phyloP scores from a whole-genome alignment of 371 early-diverging fungal genomes.

The Mortierella sp. region DNA sequence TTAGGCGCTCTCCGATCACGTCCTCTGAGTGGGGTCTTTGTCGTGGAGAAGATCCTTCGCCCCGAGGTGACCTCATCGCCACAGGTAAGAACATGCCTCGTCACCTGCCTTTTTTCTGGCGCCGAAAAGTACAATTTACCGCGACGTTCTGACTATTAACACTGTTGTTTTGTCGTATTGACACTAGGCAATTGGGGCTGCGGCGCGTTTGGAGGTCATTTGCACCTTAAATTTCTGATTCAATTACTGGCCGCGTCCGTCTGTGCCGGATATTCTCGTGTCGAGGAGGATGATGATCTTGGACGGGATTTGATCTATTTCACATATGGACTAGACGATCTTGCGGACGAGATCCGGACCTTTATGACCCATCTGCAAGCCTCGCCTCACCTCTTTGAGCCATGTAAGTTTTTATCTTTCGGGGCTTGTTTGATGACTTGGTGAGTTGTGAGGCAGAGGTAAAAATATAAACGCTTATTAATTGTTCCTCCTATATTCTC shows the following conservation, averaged over 20 bases:
- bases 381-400: constrained; percentile 11
- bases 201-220: constrained; percentile 72
- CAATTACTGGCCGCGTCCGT: constrained; percentile 64
- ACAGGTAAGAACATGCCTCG: constrained; percentile 24
- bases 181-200: constrained; percentile 65
- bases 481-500: neutral
- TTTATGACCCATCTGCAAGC: constrained; percentile 31
- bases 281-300: constrained; percentile 12
- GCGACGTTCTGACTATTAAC: neutral
- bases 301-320: constrained; percentile 46
- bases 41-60: constrained; percentile 18
- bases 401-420: constrained; percentile 27
- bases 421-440: neutral
- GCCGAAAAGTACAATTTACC: neutral
- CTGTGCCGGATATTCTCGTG: constrained; percentile 30
- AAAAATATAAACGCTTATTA: neutral
- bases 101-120: no score
- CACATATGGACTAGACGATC: constrained; percentile 43
- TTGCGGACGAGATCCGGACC: constrained; percentile 21
- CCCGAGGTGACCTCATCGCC: constrained; percentile 26
- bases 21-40: constrained; percentile 47
- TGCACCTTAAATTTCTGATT: constrained; percentile 66
- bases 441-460: neutral
- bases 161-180: neutral
- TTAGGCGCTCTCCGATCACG: constrained; percentile 44